Percentiles rank a stretch among this genome's conserved stretches.
These are phyloP conservation scores for Colletotrichum sp. DNA, from an alignment of 2,329 filamentous ascomycete genomes.

Conservation along the genomic window DNA sequence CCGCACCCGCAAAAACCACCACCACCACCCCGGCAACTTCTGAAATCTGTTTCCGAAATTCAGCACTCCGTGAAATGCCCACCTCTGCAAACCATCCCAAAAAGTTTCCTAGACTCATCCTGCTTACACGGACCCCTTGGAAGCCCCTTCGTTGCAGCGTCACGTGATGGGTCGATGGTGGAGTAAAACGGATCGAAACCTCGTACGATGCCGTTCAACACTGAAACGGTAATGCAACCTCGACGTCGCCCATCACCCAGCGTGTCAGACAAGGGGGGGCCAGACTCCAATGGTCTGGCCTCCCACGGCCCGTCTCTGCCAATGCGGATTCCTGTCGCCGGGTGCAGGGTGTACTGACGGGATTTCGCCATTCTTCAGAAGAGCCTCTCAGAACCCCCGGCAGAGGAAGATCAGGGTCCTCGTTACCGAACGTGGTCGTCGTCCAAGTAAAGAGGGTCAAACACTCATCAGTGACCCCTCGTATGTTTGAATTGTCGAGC, in stretches of 20 bases:
- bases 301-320: neutral
- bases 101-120: neutral
- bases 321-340: neutral
- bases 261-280: neutral
- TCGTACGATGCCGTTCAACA: constrained; percentile 18
- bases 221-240: constrained; percentile 22
- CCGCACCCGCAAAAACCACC: neutral
- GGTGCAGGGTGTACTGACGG: neutral
- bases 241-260: neutral
- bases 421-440: too few relatives aligned
- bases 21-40: neutral
- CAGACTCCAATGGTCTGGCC: neutral
- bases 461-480: neutral
- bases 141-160: neutral
- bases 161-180: constrained; percentile 18
- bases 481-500: neutral
- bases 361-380: neutral
- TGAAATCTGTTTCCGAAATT: neutral
- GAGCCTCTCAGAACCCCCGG: neutral
- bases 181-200: constrained; percentile 1
- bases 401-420: neutral
- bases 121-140: constrained; percentile 12
- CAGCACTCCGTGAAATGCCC: neutral
- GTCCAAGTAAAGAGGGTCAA: neutral
- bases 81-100: neutral